Evolutionary conservation across 257 asterid species (phyloP), one percentile per base, ranked within the genome.

Genomic region (Asclepias syriaca): DNA sequence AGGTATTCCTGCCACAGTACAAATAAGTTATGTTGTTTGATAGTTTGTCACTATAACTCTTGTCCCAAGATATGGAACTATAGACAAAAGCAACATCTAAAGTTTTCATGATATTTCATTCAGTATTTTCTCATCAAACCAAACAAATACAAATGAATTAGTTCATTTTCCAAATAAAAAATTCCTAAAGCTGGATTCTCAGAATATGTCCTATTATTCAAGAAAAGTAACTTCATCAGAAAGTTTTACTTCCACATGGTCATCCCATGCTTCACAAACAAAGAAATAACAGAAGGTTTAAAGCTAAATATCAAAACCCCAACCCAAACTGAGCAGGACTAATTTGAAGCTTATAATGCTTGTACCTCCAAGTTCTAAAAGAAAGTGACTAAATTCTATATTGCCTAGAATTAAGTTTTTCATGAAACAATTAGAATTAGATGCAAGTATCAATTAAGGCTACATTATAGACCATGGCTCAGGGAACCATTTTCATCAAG

Each of bases 1-100:
- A 72, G 40, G 78, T 85, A 67, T 85, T 87, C 79, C 96, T 93
- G 90, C 64, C 48, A 71, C 13, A 79, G 73, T 37, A 22, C 61
- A 56, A 65, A 49, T 53, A 51, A 29, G 53, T 6, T 61, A 60
- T 39, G 65, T 40, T 45, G 21, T 45, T 43, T 11, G 5, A 27
- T 46, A 21, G n/a, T 12, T 37, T 46, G 64, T 51, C 11, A 46
- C n/a, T 16, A 27, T 19, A 6, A 18, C 11, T 58, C 48, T 58
- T 37, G 19, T 37, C 21, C 48, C 16, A 13, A 6, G 68, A 58
- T 63, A 37, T 34, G 68, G 34, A n/a, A 22, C 1, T 16, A 46
- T 16, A 34, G 68, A 37, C 24, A 63, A 1, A 29, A 24, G 49
- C 21, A 34, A 37, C 68, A 37, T 34, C 2, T 4, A 4, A 19